phyloP scores from a whole-genome alignment of 2,329 filamentous ascomycete species.

The Stagonosporopsis rhizophila region DNA sequence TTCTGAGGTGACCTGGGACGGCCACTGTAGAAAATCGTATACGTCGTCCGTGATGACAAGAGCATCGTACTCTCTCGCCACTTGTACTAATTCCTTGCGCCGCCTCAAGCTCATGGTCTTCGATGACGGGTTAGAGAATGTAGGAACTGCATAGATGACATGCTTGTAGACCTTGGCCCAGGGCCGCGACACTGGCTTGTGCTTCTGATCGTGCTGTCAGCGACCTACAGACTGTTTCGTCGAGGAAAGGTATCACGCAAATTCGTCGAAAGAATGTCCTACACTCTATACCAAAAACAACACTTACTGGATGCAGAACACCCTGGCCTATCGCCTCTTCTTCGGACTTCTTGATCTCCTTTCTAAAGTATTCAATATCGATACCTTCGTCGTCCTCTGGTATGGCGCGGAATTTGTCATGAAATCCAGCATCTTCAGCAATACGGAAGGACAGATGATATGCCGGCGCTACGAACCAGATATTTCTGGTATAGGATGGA shows the following conservation, averaged over 20 bases:
- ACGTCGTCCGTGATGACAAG: constrained; percentile 91
- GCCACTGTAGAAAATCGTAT: constrained; percentile 91
- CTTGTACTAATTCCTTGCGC: constrained; percentile 71
- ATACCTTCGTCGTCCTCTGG: constrained; percentile 81
- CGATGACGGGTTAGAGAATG: constrained; percentile 87
- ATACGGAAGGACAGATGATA: constrained; percentile 88
- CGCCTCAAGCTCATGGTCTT: constrained; percentile 77
- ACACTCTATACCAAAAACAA: not conserved
- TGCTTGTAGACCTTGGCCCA: constrained; percentile 83
- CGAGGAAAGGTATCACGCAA: not conserved
- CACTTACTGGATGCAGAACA: constrained; percentile 55
- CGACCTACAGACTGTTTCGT: not conserved
- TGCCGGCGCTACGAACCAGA: constrained; percentile 83
- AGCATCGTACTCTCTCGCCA: constrained; percentile 81
- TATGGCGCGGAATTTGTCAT: constrained; percentile 69
- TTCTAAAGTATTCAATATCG: constrained; percentile 68
- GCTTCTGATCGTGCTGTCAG: constrained; percentile 48
- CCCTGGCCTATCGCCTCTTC: constrained; percentile 46
- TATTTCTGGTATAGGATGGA: constrained; percentile 72
- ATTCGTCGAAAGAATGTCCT: not conserved
- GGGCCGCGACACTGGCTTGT: constrained; percentile 63
- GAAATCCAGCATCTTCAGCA: constrained; percentile 80
- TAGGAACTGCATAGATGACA: constrained; percentile 86
- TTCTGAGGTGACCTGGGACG: constrained; percentile 46
- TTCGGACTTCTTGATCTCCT: constrained; percentile 60